These are phyloP conservation scores for Rosa lucieae DNA, from an alignment of 306 rosid species.

Conservation along the genomic window DNA sequence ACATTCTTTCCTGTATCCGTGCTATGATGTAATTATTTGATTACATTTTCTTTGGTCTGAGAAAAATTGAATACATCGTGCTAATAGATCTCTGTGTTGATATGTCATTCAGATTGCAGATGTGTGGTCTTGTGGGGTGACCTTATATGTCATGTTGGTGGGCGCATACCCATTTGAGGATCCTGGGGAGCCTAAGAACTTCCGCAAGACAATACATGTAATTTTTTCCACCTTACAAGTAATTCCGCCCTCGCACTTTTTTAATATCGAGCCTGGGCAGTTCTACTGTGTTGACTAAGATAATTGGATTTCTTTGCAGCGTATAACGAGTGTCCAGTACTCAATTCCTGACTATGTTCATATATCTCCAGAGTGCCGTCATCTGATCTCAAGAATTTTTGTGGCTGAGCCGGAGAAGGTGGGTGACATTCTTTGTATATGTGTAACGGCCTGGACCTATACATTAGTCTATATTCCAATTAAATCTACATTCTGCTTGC, in stretches of 20 bases:
- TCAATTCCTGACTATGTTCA: slow-evolving; percentile 94
- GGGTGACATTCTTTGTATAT: not conserved
- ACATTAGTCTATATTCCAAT: not conserved
- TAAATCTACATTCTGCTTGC: not conserved
- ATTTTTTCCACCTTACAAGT: slow-evolving; percentile 38
- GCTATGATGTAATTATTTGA: not conserved
- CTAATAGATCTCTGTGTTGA: not conserved
- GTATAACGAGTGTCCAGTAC: slow-evolving; percentile 90
- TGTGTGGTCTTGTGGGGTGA: slow-evolving; percentile 99
- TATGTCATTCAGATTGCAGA: slow-evolving; percentile 72
- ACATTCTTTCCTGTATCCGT: not conserved
- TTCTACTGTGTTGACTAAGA: slow-evolving; percentile 29
- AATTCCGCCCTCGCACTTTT: slow-evolving; percentile 7
- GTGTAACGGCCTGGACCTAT: not conserved
- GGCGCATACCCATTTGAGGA: slow-evolving; percentile 98
- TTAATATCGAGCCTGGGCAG: not conserved
- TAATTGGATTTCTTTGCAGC: slow-evolving; percentile 49
- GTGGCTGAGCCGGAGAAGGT: slow-evolving; percentile 90
- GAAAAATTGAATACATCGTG: not conserved
- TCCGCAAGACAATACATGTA: slow-evolving; percentile 92
- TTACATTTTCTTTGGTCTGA: not conserved
- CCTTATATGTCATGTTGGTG: slow-evolving; percentile 96
- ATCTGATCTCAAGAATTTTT: slow-evolving; percentile 86
- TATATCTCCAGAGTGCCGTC: slow-evolving; percentile 79
- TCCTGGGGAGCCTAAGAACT: slow-evolving; percentile 93